These are phyloP conservation scores for Casuarina equisetifolia DNA, from an alignment of 306 rosid species.

Conservation along the genomic window DNA sequence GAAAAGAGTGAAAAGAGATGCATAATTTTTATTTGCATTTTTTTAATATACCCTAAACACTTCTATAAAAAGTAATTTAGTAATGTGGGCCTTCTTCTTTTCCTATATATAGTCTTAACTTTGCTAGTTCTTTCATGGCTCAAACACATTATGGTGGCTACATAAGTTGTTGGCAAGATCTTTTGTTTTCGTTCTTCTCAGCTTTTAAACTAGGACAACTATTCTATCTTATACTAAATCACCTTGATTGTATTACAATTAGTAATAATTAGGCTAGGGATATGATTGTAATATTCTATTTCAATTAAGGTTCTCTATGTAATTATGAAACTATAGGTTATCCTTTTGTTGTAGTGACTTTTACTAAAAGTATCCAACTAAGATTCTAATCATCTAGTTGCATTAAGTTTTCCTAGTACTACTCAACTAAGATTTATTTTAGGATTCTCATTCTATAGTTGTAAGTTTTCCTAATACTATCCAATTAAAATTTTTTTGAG, in stretches of 20 bases:
- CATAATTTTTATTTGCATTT: neutral
- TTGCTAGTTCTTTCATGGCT: conserved; percentile 5
- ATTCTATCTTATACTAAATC: conserved; percentile 20
- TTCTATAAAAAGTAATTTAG: conserved; percentile 8
- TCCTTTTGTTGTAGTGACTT: too few species aligned
- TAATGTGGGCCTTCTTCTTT: neutral
- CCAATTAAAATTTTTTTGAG: too few species aligned
- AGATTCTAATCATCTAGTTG: too few species aligned
- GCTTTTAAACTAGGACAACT: neutral
- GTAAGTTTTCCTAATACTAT: too few species aligned
- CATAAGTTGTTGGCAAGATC: neutral
- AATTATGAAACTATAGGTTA: too few species aligned
- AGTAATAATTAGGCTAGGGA: too few species aligned
- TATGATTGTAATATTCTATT: too few species aligned
- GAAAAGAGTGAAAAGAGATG: conserved; percentile 10
- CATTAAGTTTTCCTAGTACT: too few species aligned
- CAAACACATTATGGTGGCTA: conserved; percentile 2
- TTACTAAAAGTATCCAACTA: too few species aligned
- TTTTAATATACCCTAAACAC: neutral
- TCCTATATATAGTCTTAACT: neutral
- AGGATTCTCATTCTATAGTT: too few species aligned
- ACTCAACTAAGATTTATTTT: too few species aligned
- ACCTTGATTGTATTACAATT: neutral
- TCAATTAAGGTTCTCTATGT: too few species aligned
- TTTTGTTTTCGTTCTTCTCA: neutral